These are phyloP conservation scores for Ustilago shanxiensis DNA, from an alignment of 1,284 basidiomycete species.

Conservation along the genomic window DNA sequence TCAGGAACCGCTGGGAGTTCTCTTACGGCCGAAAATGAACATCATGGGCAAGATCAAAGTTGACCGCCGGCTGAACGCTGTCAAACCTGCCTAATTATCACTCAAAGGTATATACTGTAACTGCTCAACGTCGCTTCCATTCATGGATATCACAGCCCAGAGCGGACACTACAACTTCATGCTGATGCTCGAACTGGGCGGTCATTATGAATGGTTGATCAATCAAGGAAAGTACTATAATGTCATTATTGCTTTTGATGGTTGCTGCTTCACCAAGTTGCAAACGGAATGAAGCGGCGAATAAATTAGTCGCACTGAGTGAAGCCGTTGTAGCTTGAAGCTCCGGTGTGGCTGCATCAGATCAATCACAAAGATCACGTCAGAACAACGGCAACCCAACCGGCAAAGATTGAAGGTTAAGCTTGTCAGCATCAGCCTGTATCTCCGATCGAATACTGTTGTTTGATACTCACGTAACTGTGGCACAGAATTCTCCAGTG, in stretches of 20 bases:
- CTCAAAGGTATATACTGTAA: no score
- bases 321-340: conserved; percentile 26
- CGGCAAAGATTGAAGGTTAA: neutral
- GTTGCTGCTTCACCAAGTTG: neutral
- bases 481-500: no score
- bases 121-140: no score
- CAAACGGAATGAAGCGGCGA: no score
- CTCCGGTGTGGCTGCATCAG: conserved; percentile 27
- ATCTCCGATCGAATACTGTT: no score
- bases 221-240: neutral
- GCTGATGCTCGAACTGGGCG: neutral
- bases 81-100: neutral
- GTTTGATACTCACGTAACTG: no score
- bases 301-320: conserved; percentile 20
- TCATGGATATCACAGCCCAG: neutral
- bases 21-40: neutral
- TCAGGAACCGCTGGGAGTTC: no score
- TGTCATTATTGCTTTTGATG: neutral
- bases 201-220: neutral
- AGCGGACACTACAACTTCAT: neutral
- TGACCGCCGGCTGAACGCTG: conserved; percentile 3
- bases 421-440: neutral
- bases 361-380: no score
- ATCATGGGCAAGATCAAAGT: neutral
- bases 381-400: no score